Evolutionary conservation across 225 moss, liverwort and hornwort species (phyloP), one percentile per base, ranked within the genome.

Genomic region (Neckera pumila): DNA sequence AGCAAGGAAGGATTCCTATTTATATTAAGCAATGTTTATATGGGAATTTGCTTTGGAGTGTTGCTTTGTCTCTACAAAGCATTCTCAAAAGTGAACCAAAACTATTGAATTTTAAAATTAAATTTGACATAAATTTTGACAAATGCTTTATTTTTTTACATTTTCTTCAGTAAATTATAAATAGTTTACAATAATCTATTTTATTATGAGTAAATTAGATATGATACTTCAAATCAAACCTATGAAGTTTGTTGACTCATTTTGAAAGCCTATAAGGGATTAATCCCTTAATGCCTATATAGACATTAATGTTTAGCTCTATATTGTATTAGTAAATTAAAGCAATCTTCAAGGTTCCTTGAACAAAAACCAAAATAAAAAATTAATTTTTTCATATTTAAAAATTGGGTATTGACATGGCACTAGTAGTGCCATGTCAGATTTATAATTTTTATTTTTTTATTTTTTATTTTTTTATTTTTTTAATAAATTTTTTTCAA

Each of bases 61-160:
- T 67, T 92, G 14, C 84, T 94, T 51, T 89, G 90, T 45, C 79
- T 93, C 49, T 92, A 86, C 88, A 92, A 90, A 87, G 90, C 86
- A 25, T 94, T 91, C 43, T 81, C 81, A 26, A 91, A 91, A 86
- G 86, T 91, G 69, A 87, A 76, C 30, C 2, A 38, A 3, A 77
- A 57, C 23, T 47, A 43, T 69, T n/a, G 36, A 26, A 30, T 27
- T 28, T 28, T 76, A 7, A 67, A 38, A 21, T 22, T 1, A 69
- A 16, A 79, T 10, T 69, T 3, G 7, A 25, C 21, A 5, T 67
- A 26, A 0, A 67, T 67, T 67, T n/a, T 67, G 36, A 19, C 17
- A 36, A 36, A 12, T 22, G 11, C 3, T 66, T 19, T n/a, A 12
- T 21, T n/a, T 21, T 36, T 36, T 18, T 36, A n/a, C n/a, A 66